Base-by-base conservation (phyloP, 1,284 basidiomycete species). In the Pulveroboletus ridleyi region DNA sequence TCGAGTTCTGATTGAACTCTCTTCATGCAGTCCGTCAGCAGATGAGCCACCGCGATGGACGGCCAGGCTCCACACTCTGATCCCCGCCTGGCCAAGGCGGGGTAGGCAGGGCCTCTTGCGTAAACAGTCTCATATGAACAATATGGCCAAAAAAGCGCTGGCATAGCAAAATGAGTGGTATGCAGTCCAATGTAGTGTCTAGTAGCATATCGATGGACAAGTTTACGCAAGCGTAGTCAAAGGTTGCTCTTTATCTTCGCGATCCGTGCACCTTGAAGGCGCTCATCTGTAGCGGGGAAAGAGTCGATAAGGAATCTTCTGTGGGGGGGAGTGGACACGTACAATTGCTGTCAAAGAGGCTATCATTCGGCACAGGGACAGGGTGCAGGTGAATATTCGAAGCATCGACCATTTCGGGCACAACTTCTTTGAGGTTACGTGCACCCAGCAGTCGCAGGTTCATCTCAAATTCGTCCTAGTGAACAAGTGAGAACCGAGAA, bases 401-500 rank as follows among this genome's bases (percentile, higher is more conserved):
- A 18, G 89, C 89, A 72, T 98, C 95, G 29, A 98, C 94, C 96
- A 98, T 96, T 56, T 89, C 86, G 0, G 92, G 92, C 1, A 89
- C 87, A 62, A 98, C 81, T 62, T 97, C 93, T 58, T 84, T 84
- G 61, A 98, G 77, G 0, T 86, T 91, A 3, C 86, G 87, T 0
- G 95, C 95, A 10, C 96, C 96, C 35, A 98, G 80, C 10, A 97
- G 82, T 25, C 95, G 89, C 86, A 97, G 86, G 78, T 94, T 95
- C 92, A 95, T 97, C 81, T 95, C 93, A 72, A 98, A 95, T 78
- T 98, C 95, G 70, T 96, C 94, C 92, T 96, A 66, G 49, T 41
- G 33, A 35, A 46, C 8, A 22, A 25, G 50, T 73, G 11, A 73
- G 55, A 23, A n/a, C 49, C 20, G 23, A 54, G 60, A 50, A 49